Percentiles rank a stretch among this genome's conserved stretches.
phyloP scores from a whole-genome alignment of 2,329 filamentous ascomycete genomes.

The Aspergillus ustus region DNA sequence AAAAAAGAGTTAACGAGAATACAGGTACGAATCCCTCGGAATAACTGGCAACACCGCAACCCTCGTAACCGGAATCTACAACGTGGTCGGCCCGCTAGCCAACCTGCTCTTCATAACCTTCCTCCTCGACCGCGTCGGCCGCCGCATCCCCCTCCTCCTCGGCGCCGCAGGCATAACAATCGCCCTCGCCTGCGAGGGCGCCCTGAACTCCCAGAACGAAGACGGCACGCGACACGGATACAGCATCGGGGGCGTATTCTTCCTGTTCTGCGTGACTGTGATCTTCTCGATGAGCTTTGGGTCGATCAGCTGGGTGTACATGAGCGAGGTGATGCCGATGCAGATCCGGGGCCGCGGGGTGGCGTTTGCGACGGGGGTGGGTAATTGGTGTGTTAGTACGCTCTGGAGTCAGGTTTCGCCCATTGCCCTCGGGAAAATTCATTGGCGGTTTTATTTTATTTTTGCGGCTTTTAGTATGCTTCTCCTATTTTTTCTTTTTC shows the following conservation, averaged over 20 bases:
- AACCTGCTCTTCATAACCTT: slow-evolving; percentile 59
- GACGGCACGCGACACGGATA: slow-evolving; percentile 49
- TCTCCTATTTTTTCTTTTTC: no score
- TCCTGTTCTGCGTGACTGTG: slow-evolving; percentile 66
- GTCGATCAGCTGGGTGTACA: slow-evolving; percentile 61
- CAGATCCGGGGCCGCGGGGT: slow-evolving; percentile 65
- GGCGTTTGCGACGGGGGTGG: slow-evolving; percentile 62
- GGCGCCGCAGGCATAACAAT: slow-evolving; percentile 60
- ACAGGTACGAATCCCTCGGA: slow-evolving; percentile 48
- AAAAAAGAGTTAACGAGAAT: no score
- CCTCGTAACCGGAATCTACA: slow-evolving; percentile 65
- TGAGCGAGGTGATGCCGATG: slow-evolving; percentile 70
- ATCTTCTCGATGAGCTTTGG: slow-evolving; percentile 66
- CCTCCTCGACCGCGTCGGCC: slow-evolving; percentile 59
- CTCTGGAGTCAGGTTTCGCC: slow-evolving; percentile 65
- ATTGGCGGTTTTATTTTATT: slow-evolving; percentile 62
- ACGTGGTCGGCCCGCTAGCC: slow-evolving; percentile 56
- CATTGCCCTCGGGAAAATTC: slow-evolving; percentile 53
- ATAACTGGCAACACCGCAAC: slow-evolving; percentile 59
- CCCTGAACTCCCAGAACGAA: slow-evolving; percentile 58
- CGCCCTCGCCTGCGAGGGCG: slow-evolving; percentile 64
- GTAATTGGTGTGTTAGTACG: slow-evolving; percentile 64
- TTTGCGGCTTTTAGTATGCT: slow-evolving; percentile 56
- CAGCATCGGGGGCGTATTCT: slow-evolving; percentile 67
- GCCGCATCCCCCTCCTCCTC: slow-evolving; percentile 58